Conservation (phyloP, 148 eudicot species). For the Fagopyrum tataricum region DNA sequence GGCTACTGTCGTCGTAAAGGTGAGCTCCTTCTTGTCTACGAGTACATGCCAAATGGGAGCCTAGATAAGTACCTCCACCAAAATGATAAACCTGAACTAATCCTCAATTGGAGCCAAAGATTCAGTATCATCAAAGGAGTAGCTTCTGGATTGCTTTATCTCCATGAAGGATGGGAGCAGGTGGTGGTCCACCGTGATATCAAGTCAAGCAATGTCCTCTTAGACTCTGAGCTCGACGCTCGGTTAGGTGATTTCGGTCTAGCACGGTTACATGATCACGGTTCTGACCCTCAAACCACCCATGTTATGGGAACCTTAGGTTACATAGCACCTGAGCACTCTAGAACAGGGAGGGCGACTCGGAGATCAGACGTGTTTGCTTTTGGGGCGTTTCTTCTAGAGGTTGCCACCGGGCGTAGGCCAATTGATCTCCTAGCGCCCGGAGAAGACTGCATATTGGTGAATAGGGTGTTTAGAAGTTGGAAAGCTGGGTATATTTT, state of each 20-base stretch:
- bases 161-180: constrained; percentile 23
- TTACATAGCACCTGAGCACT: constrained; percentile 10
- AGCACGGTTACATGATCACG: constrained; percentile 2
- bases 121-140: constrained; percentile 16
- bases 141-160: constrained; percentile 15
- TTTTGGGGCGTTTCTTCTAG: constrained; percentile 18
- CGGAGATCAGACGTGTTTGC: constrained; percentile 9
- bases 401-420: constrained; percentile 14
- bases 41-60: constrained; percentile 28
- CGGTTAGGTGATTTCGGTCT: constrained; percentile 12
- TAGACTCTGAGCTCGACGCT: neutral
- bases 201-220: constrained; percentile 11
- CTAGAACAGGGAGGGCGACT: neutral
- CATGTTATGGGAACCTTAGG: constrained; percentile 8
- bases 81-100: neutral
- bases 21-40: constrained; percentile 23
- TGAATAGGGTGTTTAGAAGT: constrained; percentile 6
- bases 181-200: constrained; percentile 12
- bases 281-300: constrained; percentile 1
- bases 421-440: constrained; percentile 9
- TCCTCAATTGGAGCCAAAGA: constrained; percentile 16
- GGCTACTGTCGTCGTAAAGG: constrained; percentile 29
- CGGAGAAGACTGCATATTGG: neutral
- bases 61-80: constrained; percentile 17
- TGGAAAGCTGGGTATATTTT: constrained; percentile 6